Percentiles rank a stretch among this genome's conserved stretches.
These are phyloP conservation scores for Pelargonium fulgidum DNA, from an alignment of 441 rosid genomes.

Conservation along the genomic window DNA sequence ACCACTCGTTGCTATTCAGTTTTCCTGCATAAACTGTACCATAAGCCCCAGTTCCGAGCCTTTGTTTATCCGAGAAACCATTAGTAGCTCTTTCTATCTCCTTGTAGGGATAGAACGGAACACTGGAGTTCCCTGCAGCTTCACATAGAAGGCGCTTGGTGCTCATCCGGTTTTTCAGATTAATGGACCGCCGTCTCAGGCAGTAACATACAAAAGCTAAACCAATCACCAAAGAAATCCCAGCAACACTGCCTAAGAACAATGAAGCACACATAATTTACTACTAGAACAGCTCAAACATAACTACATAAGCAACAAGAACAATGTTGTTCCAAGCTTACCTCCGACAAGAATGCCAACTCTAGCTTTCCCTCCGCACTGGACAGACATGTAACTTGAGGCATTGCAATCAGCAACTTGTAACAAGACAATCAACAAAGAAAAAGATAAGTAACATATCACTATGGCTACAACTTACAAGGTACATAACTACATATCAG, in stretches of 20 bases:
- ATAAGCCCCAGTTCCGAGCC: slow-evolving; percentile 81
- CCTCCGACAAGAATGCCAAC: slow-evolving; percentile 57
- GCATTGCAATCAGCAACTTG: slow-evolving; percentile 41
- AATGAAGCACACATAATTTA: neutral
- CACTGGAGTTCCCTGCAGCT: slow-evolving; percentile 66
- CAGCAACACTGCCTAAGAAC: slow-evolving; percentile 48
- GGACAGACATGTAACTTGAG: slow-evolving; percentile 36
- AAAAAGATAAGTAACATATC: slow-evolving; percentile 8
- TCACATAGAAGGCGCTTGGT: slow-evolving; percentile 56
- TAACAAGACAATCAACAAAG: slow-evolving; percentile 1
- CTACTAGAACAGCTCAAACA: neutral
- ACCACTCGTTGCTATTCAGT: slow-evolving; percentile 48
- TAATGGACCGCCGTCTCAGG: slow-evolving; percentile 29
- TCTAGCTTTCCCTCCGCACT: slow-evolving; percentile 41
- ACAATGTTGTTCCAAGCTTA: slow-evolving; percentile 13
- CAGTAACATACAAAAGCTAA: slow-evolving; percentile 37
- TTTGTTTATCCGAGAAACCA: slow-evolving; percentile 60
- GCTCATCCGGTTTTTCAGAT: slow-evolving; percentile 32
- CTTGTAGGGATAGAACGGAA: slow-evolving; percentile 60
- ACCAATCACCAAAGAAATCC: slow-evolving; percentile 41
- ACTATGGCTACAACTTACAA: too few relatives aligned
- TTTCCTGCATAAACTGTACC: slow-evolving; percentile 92
- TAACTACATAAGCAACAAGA: neutral
- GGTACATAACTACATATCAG: too few relatives aligned
- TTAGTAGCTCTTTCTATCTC: slow-evolving; percentile 75